phyloP scores from a whole-genome alignment of 179 eudicot genomes.

The Camellia oleifera region DNA sequence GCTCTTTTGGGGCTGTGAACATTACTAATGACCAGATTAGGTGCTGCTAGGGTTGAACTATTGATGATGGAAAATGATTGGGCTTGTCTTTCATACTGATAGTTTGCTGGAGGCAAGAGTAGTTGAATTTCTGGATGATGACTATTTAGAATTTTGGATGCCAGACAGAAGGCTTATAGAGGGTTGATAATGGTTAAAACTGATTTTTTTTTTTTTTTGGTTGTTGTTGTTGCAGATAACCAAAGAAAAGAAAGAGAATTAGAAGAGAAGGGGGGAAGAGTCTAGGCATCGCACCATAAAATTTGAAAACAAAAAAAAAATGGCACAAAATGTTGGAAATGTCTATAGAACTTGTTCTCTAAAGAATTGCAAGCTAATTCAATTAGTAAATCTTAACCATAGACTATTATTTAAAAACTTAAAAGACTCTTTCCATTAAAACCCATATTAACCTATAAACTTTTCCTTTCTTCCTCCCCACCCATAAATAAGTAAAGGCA shows the following conservation, averaged over 20 bases:
- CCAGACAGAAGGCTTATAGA: not conserved
- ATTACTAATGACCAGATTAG: not conserved
- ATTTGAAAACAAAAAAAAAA: not conserved
- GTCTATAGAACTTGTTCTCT: not conserved
- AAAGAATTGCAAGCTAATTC: not conserved
- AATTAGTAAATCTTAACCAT: not conserved
- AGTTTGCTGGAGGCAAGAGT: not conserved
- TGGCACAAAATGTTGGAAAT: not conserved
- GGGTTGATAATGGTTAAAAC: not conserved
- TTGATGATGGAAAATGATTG: not conserved
- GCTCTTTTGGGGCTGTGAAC: conserved; percentile 2
- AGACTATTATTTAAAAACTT: not conserved
- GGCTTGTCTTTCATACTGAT: not conserved
- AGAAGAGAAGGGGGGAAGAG: not conserved
- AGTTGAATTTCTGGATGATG: not conserved
- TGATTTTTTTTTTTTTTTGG: not conserved
- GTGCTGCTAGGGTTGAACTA: not conserved
- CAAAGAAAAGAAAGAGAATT: not conserved
- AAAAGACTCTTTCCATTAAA: no score
- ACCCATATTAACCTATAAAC: no score
- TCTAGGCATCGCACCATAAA: not conserved
- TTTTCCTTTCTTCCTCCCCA: not conserved
- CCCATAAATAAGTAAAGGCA: not conserved
- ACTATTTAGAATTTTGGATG: not conserved
- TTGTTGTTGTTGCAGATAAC: not conserved